Percentiles rank a stretch among this genome's conserved stretches.
Evolutionary conservation across 257 asterid species (phyloP).

Genomic region (Lavandula angustifolia): DNA sequence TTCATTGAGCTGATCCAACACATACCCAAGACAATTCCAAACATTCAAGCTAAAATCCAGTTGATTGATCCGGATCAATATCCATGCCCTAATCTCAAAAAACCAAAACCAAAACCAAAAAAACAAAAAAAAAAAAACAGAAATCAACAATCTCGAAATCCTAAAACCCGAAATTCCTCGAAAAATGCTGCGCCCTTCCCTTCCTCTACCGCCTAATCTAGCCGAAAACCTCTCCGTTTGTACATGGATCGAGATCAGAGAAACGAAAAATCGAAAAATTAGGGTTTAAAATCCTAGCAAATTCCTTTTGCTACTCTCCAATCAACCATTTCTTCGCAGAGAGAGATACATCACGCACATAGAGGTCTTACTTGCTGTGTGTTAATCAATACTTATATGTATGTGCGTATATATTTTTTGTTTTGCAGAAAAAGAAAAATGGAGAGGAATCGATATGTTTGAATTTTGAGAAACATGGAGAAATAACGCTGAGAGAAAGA

Average conservation of each 20-base stretch:
- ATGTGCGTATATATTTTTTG: conserved; percentile 25
- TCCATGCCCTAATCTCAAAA: conserved; percentile 31
- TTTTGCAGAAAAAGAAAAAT: conserved; percentile 19
- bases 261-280: conserved; percentile 25
- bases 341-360: conserved; percentile 24
- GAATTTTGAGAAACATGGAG: conserved; percentile 33
- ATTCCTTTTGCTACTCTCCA: conserved; percentile 36
- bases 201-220: conserved; percentile 38
- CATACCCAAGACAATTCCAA: conserved; percentile 37
- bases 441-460: conserved; percentile 21
- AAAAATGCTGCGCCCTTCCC: conserved; percentile 27
- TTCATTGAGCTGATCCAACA: conserved; percentile 34
- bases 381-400: not conserved
- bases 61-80: conserved; percentile 39
- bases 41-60: conserved; percentile 35
- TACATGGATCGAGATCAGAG: conserved; percentile 40
- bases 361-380: conserved; percentile 9
- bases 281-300: conserved; percentile 38
- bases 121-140: conserved; percentile 19
- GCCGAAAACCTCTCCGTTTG: conserved; percentile 31
- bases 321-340: conserved; percentile 35
- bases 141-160: conserved; percentile 33
- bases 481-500: conserved; percentile 36
- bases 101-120: conserved; percentile 22
- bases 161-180: conserved; percentile 35